Conservation (phyloP, 495 filamentous ascomycete genomes). For the Xylaria castorea region DNA sequence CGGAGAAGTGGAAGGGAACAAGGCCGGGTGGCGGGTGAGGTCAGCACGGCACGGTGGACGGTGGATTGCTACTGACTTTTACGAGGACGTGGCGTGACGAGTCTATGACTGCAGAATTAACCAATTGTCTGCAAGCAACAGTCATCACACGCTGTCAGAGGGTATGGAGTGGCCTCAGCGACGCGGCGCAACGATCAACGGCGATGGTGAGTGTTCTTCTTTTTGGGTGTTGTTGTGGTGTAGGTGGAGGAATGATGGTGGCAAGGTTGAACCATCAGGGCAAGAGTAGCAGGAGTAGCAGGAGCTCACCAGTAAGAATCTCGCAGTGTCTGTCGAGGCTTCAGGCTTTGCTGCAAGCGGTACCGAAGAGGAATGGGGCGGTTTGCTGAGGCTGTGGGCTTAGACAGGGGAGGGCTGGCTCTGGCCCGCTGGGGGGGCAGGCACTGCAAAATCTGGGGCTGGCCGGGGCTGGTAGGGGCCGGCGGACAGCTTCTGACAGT, state of each 20-base stretch:
- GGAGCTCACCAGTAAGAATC: conserved; percentile 28
- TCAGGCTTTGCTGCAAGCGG: conserved; percentile 30
- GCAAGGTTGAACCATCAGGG: conserved; percentile 22
- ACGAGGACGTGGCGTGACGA: conserved; percentile 30
- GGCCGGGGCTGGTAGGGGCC: conserved; percentile 12
- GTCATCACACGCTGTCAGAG: conserved; percentile 31
- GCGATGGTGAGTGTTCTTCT: conserved; percentile 27
- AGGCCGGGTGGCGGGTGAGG: conserved; percentile 3
- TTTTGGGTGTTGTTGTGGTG: conserved; percentile 26
- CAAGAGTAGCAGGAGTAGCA: conserved; percentile 12
- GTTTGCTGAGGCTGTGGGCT: conserved; percentile 26
- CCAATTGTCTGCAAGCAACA: conserved; percentile 44
- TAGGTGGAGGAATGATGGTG: conserved; percentile 26
- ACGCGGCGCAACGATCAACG: conserved; percentile 26
- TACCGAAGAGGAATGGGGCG: conserved; percentile 29
- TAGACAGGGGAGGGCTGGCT: conserved; percentile 15
- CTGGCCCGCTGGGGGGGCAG: conserved; percentile 15
- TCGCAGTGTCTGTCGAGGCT: conserved; percentile 14
- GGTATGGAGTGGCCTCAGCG: conserved; percentile 31
- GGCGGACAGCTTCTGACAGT: conserved; percentile 13
- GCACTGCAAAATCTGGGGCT: conserved; percentile 27
- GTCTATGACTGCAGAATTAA: conserved; percentile 21
- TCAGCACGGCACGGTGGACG: conserved; percentile 18
- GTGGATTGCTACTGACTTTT: conserved; percentile 29
- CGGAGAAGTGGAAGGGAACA: neutral